Conservation (phyloP, 2,329 filamentous ascomycete genomes). For the Ilyonectria robusta region DNA sequence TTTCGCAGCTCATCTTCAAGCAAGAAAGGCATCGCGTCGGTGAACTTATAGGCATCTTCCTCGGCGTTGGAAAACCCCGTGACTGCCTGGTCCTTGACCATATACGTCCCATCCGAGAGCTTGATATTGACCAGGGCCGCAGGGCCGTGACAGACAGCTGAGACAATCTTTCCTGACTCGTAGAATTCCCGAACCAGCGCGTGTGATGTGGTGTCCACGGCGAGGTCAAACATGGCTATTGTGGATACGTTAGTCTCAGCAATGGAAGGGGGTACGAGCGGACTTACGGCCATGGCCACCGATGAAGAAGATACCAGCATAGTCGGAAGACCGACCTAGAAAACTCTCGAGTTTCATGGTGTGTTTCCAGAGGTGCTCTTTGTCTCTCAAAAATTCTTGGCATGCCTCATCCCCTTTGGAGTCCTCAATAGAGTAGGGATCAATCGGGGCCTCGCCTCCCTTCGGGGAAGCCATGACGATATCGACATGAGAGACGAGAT, state of each 20-base stretch:
- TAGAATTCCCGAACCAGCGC: slow-evolving; percentile 19
- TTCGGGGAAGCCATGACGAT: slow-evolving; percentile 5
- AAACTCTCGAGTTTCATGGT: slow-evolving; percentile 14
- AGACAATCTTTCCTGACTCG: slow-evolving; percentile 19
- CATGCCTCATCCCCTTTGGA: not conserved
- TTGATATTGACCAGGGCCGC: slow-evolving; percentile 21
- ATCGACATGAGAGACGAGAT: not conserved
- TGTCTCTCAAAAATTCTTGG: slow-evolving; percentile 2
- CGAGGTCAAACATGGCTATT: slow-evolving; percentile 24
- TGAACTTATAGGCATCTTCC: slow-evolving; percentile 57
- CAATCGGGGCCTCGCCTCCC: slow-evolving; percentile 5
- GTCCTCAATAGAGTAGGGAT: slow-evolving; percentile 13
- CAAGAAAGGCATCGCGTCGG: slow-evolving; percentile 69
- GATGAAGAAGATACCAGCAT: slow-evolving; percentile 10
- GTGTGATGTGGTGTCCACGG: not conserved
- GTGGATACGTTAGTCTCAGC: not conserved
- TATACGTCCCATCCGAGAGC: slow-evolving; percentile 8
- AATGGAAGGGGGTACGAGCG: not conserved
- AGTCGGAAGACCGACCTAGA: slow-evolving; percentile 13
- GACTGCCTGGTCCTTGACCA: slow-evolving; percentile 13
- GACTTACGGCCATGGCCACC: slow-evolving; percentile 18
- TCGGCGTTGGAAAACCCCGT: slow-evolving; percentile 23
- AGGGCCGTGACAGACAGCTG: slow-evolving; percentile 19
- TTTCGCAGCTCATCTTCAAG: slow-evolving; percentile 67
- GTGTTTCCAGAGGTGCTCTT: slow-evolving; percentile 10